Evolutionary conservation across 257 asterid species (phyloP), one percentile per base, ranked within the genome.

Genomic region (Solanum chaucha): DNA sequence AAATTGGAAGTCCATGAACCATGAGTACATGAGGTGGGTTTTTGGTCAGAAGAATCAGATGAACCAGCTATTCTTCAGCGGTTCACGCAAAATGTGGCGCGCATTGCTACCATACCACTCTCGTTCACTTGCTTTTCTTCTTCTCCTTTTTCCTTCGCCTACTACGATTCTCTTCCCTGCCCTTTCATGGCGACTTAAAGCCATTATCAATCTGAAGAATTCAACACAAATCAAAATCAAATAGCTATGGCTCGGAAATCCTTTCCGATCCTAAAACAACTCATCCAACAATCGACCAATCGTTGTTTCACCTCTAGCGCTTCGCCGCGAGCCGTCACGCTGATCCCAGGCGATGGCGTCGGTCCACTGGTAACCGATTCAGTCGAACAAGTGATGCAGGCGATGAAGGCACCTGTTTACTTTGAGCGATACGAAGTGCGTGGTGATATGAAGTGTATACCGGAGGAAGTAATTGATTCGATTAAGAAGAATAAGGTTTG

Each of bases 361-460:
- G 98, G 98, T 5, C 96, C 98, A n/a, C 94, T 94, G 35, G 98
- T 94, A 20, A 95, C 96, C 10, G 95, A 93, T 82, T 95, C 97
- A 17, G 98, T 93, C 85, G 98, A 93, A 91, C 96, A 94, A 91
- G 93, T 95, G 6, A 93, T 95, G 95, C 92, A 92, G 87, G 96
- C 96, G 36, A 92, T 95, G 95, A 96, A 95, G 92, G 95, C 98
- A 55, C 98, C 98, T 11, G 94, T 95, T 26, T 93, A 90, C 92
- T 95, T 95, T 86, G 98, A 95, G 90, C 91, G 92, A 40, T 93
- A 91, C 87, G 94, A 95, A 4, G 78, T 94, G 81, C 96, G 92
- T 19, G 98, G 98, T n/a, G 97, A 95, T 86, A 93, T 93, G 96
- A 95, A 93, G 90, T 65, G 70, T 70, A 93, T 95, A n/a, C 98